phyloP scores from a whole-genome alignment of 495 filamentous ascomycete genomes.

The Talaromyces adpressus region DNA sequence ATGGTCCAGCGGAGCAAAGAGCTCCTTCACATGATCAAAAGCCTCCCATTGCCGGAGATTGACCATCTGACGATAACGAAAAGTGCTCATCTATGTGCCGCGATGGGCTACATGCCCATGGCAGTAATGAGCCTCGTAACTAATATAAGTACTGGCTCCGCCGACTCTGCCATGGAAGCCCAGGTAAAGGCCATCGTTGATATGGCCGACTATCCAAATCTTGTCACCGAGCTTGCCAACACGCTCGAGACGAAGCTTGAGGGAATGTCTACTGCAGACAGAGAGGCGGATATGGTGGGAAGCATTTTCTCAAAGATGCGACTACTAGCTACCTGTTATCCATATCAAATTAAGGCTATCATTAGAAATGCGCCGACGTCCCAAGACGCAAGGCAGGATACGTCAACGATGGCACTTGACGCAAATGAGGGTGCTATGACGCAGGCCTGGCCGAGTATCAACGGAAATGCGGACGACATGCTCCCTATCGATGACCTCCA shows the following conservation, averaged over 20 bases:
- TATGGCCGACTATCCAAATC: constrained; percentile 12
- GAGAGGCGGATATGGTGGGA: constrained; percentile 13
- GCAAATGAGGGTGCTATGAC: constrained; percentile 3
- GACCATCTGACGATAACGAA: constrained; percentile 12
- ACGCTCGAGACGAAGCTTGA: constrained; percentile 9
- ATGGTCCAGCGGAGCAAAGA: constrained; percentile 13
- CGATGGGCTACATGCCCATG: constrained; percentile 12
- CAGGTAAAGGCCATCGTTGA: constrained; percentile 13
- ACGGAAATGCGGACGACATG: constrained; percentile 16
- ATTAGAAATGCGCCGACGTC: neutral
- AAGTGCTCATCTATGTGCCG: constrained; percentile 11
- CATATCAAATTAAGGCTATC: constrained; percentile 14
- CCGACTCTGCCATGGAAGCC: constrained; percentile 5
- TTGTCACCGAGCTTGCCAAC: constrained; percentile 12
- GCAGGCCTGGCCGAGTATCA: constrained; percentile 14
- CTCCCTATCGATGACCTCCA: constrained; percentile 19
- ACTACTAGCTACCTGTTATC: constrained; percentile 13
- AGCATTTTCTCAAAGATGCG: constrained; percentile 16
- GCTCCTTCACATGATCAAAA: constrained; percentile 10
- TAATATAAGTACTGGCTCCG: constrained; percentile 1
- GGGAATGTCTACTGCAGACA: constrained; percentile 13
- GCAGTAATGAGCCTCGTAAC: constrained; percentile 13
- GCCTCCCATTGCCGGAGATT: constrained; percentile 10
- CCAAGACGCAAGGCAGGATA: constrained; percentile 6
- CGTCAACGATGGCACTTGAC: constrained; percentile 4